Base-by-base conservation (phyloP, 2,329 filamentous ascomycete species). In the Sporothrix brasiliensis region DNA sequence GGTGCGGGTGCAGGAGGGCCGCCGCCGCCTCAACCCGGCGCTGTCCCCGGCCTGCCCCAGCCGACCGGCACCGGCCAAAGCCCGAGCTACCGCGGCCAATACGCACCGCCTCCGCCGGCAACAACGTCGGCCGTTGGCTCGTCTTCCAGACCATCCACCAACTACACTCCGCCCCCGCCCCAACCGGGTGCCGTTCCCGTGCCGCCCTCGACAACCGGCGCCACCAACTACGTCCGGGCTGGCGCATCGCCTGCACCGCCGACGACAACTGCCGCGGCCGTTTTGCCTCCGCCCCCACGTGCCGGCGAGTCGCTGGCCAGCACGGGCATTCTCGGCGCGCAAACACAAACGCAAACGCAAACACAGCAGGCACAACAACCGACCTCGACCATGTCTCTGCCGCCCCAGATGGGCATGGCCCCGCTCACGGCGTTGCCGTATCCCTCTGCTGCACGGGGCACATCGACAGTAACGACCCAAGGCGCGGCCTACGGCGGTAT, bases 131-230 rank as follows among this genome's bases (percentile, higher is more conserved):
- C 75, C 39, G 49, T 19, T 7, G 16, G 16, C 19, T 9, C 53
- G 2, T 2, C 24, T 7, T 7, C 76, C 72, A 76, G 77, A 58
- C 72, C 77, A 63, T 73, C 75, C 34, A n/a, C 75, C 34, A n/a
- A 74, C 65, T 74, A 77, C 58, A 79, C 79, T 19, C 87, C 87
- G 63, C 83, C 86, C 69, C 79, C 83, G 72, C 87, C 87, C 41
- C 86, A 89, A 74, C 87, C 87, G 50, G 87, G 86, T 69, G 84
- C 86, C 52, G 80, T 83, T 56, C 87, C 87, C 52, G 76, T 79
- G 58, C 79, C 84, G 65, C 74, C 80, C 30, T 76, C 76, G 68
- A 66, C 69, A 3, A n/a, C 34, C 11, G 50, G 21, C n/a, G 19
- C 49, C 4, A 11, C 72, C 24, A 39, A 66, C 47, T 50, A 69